Percentiles rank a stretch among this genome's conserved stretches.
phyloP scores from a whole-genome alignment of 2,329 filamentous ascomycete species.

The Camillea tinctor region DNA sequence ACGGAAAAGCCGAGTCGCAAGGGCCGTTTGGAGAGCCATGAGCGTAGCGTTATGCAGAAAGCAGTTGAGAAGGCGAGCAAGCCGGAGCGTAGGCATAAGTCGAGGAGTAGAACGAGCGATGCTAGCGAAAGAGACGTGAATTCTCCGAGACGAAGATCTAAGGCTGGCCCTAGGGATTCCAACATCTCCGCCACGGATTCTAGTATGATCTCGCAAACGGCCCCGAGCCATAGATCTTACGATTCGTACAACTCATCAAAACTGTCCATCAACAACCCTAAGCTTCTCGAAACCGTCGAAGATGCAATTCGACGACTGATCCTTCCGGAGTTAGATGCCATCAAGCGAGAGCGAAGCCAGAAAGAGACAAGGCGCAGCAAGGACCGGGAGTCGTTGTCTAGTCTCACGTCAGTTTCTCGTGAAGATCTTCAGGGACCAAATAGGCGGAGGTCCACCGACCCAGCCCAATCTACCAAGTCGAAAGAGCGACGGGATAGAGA shows the following conservation, averaged over 20 bases:
- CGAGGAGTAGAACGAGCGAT: constrained; percentile 52
- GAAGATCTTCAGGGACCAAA: constrained; percentile 53
- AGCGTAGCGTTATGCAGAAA: constrained; percentile 37
- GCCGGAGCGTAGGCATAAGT: constrained; percentile 48
- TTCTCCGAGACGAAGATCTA: constrained; percentile 50
- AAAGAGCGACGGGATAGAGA: constrained; percentile 51
- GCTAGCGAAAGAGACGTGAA: constrained; percentile 45
- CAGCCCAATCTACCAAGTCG: constrained; percentile 50
- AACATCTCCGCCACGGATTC: constrained; percentile 53
- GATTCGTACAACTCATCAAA: constrained; percentile 55
- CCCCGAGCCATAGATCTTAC: constrained; percentile 54
- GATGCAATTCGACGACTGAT: constrained; percentile 89
- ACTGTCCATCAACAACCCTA: constrained; percentile 89
- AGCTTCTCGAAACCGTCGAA: constrained; percentile 85
- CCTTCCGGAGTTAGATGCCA: constrained; percentile 83
- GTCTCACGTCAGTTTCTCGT: constrained; percentile 52
- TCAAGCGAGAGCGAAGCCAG: constrained; percentile 87
- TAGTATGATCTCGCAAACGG: constrained; percentile 51
- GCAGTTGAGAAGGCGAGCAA: constrained; percentile 41
- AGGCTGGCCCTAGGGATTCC: constrained; percentile 52
- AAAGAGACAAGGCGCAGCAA: constrained; percentile 54
- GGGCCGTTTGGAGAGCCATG: constrained; percentile 42
- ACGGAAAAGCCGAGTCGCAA: constrained; percentile 46
- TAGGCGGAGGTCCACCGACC: constrained; percentile 50
- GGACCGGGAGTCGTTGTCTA: constrained; percentile 61